Evolutionary conservation across 1,139 yeast genomes (phyloP).

Genomic region (Zygosaccharomyces sapae): DNA sequence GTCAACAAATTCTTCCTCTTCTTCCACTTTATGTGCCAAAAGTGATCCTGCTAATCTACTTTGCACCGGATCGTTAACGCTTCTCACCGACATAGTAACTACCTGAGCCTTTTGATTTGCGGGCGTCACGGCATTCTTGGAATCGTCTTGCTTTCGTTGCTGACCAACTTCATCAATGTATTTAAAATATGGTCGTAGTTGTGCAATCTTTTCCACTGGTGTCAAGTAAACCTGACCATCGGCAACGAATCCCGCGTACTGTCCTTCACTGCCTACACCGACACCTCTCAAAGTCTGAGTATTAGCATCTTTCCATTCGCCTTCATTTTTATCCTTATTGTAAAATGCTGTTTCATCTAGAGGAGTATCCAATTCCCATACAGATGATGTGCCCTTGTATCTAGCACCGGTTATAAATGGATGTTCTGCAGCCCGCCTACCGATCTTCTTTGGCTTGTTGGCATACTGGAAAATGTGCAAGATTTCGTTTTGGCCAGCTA

Average conservation of each 20-base stretch:
- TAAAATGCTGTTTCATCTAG: conserved; percentile 57
- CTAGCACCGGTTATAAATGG: conserved; percentile 47
- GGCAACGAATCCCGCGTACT: conserved; percentile 48
- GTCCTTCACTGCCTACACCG: conserved; percentile 52
- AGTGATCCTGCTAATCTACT: conserved; percentile 77
- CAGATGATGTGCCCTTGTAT: conserved; percentile 56
- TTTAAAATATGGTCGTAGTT: conserved; percentile 74
- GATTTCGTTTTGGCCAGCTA: conserved; percentile 35
- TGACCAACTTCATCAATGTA: conserved; percentile 56
- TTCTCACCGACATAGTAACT: conserved; percentile 72
- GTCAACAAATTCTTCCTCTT: conserved; percentile 58
- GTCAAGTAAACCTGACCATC: conserved; percentile 56
- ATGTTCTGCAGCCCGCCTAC: conserved; percentile 42
- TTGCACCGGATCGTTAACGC: conserved; percentile 52
- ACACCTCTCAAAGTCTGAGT: conserved; percentile 73
- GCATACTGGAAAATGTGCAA: conserved; percentile 65
- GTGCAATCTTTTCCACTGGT: conserved; percentile 67
- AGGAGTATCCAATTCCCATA: conserved; percentile 69
- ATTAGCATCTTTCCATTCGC: conserved; percentile 50
- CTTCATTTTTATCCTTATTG: conserved; percentile 56
- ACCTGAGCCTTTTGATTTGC: conserved; percentile 52
- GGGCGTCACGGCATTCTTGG: conserved; percentile 43
- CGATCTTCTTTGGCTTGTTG: conserved; percentile 54
- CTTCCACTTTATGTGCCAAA: conserved; percentile 65
- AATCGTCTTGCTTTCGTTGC: conserved; percentile 38